A percentile compares a stretch with the other conserved stretches of the same genome.
Evolutionary conservation across 2,329 filamentous ascomycete genomes (phyloP).

Genomic region (Kalaharituber pfeilii): DNA sequence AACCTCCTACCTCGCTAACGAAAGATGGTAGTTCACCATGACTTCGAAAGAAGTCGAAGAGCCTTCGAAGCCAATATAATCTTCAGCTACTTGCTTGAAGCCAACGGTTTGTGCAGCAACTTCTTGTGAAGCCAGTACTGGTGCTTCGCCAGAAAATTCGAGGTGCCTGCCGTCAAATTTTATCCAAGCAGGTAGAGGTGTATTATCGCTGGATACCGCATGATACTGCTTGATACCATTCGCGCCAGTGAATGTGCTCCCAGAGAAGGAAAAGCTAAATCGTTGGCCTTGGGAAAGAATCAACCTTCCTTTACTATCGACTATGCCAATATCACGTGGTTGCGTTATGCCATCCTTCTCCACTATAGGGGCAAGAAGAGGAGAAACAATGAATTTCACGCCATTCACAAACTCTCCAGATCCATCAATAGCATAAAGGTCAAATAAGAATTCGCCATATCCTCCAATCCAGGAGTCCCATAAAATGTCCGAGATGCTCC

Average conservation of each 20-base stretch:
- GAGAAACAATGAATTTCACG: conserved; percentile 55
- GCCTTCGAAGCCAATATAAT: conserved; percentile 60
- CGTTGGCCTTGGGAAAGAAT: conserved; percentile 9
- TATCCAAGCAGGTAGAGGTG: conserved; percentile 74
- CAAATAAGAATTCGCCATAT: conserved; percentile 43
- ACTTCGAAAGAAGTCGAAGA: conserved; percentile 50
- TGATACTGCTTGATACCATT: conserved; percentile 49
- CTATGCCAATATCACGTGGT: conserved; percentile 39
- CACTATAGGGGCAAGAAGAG: conserved; percentile 37
- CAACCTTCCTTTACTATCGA: conserved; percentile 18
- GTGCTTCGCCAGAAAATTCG: conserved; percentile 54
- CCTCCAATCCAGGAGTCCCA: conserved; percentile 47
- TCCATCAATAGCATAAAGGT: conserved; percentile 50
- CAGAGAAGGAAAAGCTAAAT: conserved; percentile 37
- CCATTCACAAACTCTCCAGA: conserved; percentile 44
- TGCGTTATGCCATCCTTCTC: conserved; percentile 41
- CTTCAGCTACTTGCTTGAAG: conserved; percentile 58
- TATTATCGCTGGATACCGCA: conserved; percentile 56
- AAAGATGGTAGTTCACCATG: conserved; percentile 51
- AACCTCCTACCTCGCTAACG: conserved; percentile 41
- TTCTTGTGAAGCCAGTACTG: conserved; percentile 43
- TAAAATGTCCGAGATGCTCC: conserved; percentile 45
- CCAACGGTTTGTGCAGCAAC: conserved; percentile 55
- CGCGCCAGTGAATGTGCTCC: conserved; percentile 45
- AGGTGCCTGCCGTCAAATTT: conserved; percentile 48